Base-by-base conservation (phyloP, 345 rosid genomes). In the Eucalyptus polyanthemos region DNA sequence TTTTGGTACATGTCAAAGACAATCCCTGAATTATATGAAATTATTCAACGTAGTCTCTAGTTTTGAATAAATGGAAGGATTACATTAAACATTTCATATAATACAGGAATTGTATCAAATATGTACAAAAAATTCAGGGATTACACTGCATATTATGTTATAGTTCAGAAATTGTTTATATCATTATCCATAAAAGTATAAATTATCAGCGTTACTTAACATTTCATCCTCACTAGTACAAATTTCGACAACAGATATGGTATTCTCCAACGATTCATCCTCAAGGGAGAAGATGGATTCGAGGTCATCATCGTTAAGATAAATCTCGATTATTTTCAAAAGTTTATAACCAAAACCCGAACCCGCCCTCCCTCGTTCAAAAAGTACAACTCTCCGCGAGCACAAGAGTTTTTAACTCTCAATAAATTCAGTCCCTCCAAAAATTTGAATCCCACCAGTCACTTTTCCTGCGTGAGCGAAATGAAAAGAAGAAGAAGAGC, bases 101-200 rank as follows among this genome's bases (percentile, higher is more conserved):
- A 3, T 51, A 51, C 1, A 17, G 8, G 22, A 51, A 17, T 3
- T 51, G 22, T 17, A 51, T 51, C 1, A 3, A 51, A 6, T 17
- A 51, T 51, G 0, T 17, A 51, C 2, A 51, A 17, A 51, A 50
- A 17, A 51, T 17, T 17, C 0, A 7, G 2, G 9, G 1, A 51
- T 51, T 16, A 16, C 1, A 51, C 0, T 51, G 0, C 0, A 16
- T 0, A 51, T 51, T 3, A 3, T 1, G 0, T 16, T 53, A 53
- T 7, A 53, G 0, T 7, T 19, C 2, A 53, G 0, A 53, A 1
- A 17, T 4, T 1, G 0, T 50, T 2, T 50, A 4, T 3, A 3
- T 1, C 8, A 51, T 54, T 54, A 21, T 19, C 0, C 11, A 19
- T 3, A 22, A 54, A 54, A 54, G 12, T 22, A 54, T 4, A 4